A percentile compares a stretch with the other conserved stretches of the same genome.
phyloP scores from a whole-genome alignment of 2,329 filamentous ascomycete genomes.

The Aspergillus cejpii region DNA sequence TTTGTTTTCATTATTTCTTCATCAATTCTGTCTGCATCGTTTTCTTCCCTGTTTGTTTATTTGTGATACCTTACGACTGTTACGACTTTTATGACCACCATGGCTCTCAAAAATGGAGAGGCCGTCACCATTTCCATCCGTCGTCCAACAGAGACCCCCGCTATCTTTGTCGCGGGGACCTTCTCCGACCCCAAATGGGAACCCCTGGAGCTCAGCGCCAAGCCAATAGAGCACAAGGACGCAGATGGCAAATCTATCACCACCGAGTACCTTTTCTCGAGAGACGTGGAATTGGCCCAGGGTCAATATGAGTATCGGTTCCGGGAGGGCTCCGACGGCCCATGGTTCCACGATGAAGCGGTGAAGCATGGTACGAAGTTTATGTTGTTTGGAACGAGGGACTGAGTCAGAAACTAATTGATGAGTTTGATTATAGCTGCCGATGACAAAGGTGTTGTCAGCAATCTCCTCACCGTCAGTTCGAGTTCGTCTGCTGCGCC shows the following conservation, averaged over 20 bases:
- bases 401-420: background rate
- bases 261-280: conserved; percentile 20
- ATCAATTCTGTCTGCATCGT: conserved; percentile 9
- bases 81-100: conserved; percentile 17
- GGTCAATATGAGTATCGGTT: conserved; percentile 26
- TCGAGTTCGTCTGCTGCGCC: conserved; percentile 2
- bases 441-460: conserved; percentile 21
- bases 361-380: conserved; percentile 21
- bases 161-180: conserved; percentile 23
- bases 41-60: conserved; percentile 6
- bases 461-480: conserved; percentile 16
- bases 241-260: conserved; percentile 14
- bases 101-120: conserved; percentile 17
- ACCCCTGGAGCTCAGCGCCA: conserved; percentile 21
- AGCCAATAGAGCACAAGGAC: conserved; percentile 14
- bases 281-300: conserved; percentile 13
- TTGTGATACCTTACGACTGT: conserved; percentile 15
- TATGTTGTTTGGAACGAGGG: background rate
- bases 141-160: conserved; percentile 21
- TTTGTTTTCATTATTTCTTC: conserved; percentile 1
- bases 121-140: conserved; percentile 25
- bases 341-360: conserved; percentile 25
- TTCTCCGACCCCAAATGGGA: conserved; percentile 28
- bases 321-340: conserved; percentile 18
- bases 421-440: conserved; percentile 12